Conservation (phyloP, 2,329 filamentous ascomycete species). For the Epichloe bromicola region DNA sequence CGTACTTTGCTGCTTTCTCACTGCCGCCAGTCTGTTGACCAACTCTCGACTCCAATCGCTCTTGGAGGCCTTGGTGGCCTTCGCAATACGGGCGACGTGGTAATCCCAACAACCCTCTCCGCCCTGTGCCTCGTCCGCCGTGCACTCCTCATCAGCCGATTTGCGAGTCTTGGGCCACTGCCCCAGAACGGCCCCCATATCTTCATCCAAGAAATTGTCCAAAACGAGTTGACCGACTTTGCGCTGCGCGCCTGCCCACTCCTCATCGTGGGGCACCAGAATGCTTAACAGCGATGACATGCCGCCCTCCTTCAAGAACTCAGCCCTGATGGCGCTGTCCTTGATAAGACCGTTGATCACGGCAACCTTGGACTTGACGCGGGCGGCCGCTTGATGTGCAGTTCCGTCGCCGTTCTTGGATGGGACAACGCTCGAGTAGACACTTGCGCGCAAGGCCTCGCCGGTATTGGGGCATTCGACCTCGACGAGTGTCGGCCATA, state of each 20-base stretch:
- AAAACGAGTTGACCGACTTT: conserved; percentile 45
- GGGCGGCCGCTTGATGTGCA: conserved; percentile 13
- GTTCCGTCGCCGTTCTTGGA: conserved; percentile 9
- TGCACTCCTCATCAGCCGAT: conserved; percentile 24
- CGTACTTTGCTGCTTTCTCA: conserved; percentile 14
- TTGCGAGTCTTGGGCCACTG: conserved; percentile 37
- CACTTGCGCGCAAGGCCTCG: conserved; percentile 20
- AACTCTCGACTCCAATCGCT: conserved; percentile 35
- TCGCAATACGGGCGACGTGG: conserved; percentile 29
- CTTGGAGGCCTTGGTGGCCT: conserved; percentile 22
- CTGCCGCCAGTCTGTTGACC: conserved; percentile 20
- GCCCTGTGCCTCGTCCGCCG: conserved; percentile 15
- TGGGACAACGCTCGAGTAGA: conserved; percentile 31
- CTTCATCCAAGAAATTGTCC: conserved; percentile 54
- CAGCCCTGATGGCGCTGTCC: conserved; percentile 34
- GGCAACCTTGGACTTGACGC: conserved; percentile 28
- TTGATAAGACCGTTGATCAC: conserved; percentile 45
- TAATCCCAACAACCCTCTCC: conserved; percentile 47
- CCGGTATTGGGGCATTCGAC: conserved; percentile 22
- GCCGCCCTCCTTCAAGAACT: conserved; percentile 42
- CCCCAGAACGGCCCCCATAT: conserved; percentile 45
- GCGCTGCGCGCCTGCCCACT: conserved; percentile 37
- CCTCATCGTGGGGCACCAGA: conserved; percentile 31
- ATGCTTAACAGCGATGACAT: conserved; percentile 42
- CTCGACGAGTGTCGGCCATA: conserved; percentile 31